A percentile compares a stretch with the other conserved stretches of the same genome.
Conservation (phyloP, 2,329 filamentous ascomycete species). For the Madurella mycetomatis region DNA sequence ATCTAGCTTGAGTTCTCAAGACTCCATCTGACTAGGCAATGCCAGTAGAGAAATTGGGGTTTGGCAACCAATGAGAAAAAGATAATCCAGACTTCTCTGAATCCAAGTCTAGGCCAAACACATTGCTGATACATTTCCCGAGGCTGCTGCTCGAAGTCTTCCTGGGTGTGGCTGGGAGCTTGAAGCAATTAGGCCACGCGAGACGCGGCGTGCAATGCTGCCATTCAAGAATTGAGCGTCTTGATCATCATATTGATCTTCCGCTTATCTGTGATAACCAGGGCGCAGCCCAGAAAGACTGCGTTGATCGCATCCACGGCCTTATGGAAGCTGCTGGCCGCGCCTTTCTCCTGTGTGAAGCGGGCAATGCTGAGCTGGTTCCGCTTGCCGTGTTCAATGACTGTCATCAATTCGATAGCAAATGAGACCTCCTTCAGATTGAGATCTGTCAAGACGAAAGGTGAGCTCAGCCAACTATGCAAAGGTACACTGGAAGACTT, state of each 20-base stretch:
- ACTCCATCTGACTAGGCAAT: neutral
- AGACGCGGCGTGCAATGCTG: neutral
- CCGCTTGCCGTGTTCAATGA: slow-evolving; percentile 78
- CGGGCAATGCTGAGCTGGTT: slow-evolving; percentile 74
- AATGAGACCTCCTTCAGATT: slow-evolving; percentile 85
- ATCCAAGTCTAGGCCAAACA: neutral
- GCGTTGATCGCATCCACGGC: slow-evolving; percentile 73
- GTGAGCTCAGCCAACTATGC: slow-evolving; percentile 10
- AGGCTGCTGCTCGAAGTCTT: too few relatives aligned
- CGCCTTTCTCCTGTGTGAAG: slow-evolving; percentile 87
- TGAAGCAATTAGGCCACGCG: neutral
- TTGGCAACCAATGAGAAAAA: neutral
- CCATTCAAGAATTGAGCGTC: slow-evolving; percentile 51
- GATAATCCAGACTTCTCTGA: neutral
- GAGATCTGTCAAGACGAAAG: slow-evolving; percentile 52
- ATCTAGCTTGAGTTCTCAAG: neutral
- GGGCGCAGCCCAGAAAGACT: slow-evolving; percentile 59
- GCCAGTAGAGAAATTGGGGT: neutral
- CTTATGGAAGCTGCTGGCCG: slow-evolving; percentile 80
- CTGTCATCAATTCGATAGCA: slow-evolving; percentile 79
- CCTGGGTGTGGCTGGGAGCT: too few relatives aligned
- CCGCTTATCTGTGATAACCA: slow-evolving; percentile 64
- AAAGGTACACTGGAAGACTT: slow-evolving; percentile 35
- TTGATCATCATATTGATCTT: slow-evolving; percentile 71
- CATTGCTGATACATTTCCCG: neutral